Evolutionary conservation across 176 grass and related monocot genomes (phyloP).

Genomic region (Oryza glaberrima): DNA sequence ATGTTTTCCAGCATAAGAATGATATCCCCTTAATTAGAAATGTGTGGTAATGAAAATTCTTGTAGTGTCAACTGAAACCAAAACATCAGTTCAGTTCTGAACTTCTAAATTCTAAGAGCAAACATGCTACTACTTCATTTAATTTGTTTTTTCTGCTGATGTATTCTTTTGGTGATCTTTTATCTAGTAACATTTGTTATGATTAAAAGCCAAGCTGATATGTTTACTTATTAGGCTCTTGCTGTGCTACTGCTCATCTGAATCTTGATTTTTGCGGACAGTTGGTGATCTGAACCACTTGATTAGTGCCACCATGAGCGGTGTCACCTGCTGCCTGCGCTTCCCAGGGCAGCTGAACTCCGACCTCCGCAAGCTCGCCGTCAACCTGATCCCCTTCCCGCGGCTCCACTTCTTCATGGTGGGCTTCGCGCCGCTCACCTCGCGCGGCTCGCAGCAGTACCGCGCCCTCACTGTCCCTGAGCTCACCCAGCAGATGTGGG

Average conservation of each 20-base stretch:
- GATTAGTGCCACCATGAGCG: slow-evolving; percentile 79
- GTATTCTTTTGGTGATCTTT: neutral
- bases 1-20: neutral
- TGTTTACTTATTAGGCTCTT: too few relatives aligned
- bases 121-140: neutral
- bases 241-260: neutral
- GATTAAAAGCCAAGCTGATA: neutral
- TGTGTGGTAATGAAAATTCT: neutral
- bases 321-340: slow-evolving; percentile 79
- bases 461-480: slow-evolving; percentile 69
- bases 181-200: neutral
- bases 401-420: slow-evolving; percentile 97
- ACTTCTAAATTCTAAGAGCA: neutral
- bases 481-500: slow-evolving; percentile 88
- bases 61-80: neutral
- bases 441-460: slow-evolving; percentile 78
- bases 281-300: slow-evolving; percentile 82
- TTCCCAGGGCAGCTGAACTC: slow-evolving; percentile 89
- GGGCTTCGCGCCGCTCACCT: slow-evolving; percentile 72
- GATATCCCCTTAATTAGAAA: neutral
- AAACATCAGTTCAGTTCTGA: neutral
- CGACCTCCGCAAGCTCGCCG: slow-evolving; percentile 76
- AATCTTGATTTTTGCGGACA: slow-evolving; percentile 37
- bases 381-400: slow-evolving; percentile 78
- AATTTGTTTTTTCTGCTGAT: neutral